These are phyloP conservation scores for Diaporthe australafricana DNA, from an alignment of 2,329 filamentous ascomycete species.

Conservation along the genomic window DNA sequence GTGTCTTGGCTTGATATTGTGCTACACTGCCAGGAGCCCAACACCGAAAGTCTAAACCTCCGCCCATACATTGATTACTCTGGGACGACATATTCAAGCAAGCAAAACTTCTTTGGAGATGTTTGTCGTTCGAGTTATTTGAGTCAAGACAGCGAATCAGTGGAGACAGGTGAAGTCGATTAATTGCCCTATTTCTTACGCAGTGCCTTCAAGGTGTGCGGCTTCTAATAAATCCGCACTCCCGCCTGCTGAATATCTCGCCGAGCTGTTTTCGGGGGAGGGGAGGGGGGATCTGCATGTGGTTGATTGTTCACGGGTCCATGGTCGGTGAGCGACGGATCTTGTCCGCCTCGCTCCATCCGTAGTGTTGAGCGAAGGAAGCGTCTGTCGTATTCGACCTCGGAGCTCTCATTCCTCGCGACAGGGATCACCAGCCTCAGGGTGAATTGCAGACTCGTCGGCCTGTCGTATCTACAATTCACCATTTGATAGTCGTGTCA, in stretches of 20 bases:
- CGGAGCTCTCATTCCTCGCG: background rate
- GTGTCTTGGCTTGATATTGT: background rate
- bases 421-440: background rate
- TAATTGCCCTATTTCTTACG: too few relatives aligned
- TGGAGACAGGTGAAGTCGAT: too few relatives aligned
- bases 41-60: background rate
- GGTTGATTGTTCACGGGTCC: background rate
- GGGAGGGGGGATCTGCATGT: background rate
- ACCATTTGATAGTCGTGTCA: background rate
- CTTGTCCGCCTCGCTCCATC: slow-evolving; percentile 7
- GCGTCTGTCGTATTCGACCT: slow-evolving; percentile 9
- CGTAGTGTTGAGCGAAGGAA: slow-evolving; percentile 1
- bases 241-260: background rate
- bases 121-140: too few relatives aligned
- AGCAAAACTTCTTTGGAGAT: too few relatives aligned
- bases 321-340: slow-evolving; percentile 21
- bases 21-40: background rate
- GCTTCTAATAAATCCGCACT: background rate
- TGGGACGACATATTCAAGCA: too few relatives aligned
- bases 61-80: too few relatives aligned
- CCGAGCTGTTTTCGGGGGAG: background rate
- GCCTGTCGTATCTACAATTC: background rate
- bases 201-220: too few relatives aligned
- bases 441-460: background rate
- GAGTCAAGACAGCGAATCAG: too few relatives aligned